Evolutionary conservation across 2,329 filamentous ascomycete genomes (phyloP).

Genomic region (Apiospora rasikravindrae): DNA sequence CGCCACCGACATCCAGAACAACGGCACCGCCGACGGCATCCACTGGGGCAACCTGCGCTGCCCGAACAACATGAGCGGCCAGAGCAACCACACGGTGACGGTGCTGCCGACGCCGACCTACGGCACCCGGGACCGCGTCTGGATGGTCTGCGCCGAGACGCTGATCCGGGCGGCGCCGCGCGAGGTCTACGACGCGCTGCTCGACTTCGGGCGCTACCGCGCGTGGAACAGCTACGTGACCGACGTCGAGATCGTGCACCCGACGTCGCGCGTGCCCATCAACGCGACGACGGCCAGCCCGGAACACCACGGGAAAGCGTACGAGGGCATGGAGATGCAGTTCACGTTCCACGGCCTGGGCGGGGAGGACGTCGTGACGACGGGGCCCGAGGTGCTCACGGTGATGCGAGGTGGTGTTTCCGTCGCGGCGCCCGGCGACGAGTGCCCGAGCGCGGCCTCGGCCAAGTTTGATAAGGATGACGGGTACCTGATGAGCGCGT

Average conservation of each 20-base stretch:
- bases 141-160: slow-evolving; percentile 33
- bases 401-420: slow-evolving; percentile 21
- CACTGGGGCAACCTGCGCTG: slow-evolving; percentile 22
- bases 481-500: slow-evolving; percentile 31
- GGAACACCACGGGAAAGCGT: slow-evolving; percentile 26
- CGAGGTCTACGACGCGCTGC: slow-evolving; percentile 29
- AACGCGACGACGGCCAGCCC: slow-evolving; percentile 30
- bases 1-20: not conserved
- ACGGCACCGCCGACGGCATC: not conserved
- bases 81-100: not conserved
- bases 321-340: slow-evolving; percentile 34
- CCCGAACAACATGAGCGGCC: not conserved
- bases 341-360: slow-evolving; percentile 32
- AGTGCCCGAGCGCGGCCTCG: not conserved
- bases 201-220: slow-evolving; percentile 33
- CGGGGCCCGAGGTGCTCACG: slow-evolving; percentile 33
- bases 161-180: slow-evolving; percentile 28
- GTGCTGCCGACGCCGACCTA: slow-evolving; percentile 28
- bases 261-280: slow-evolving; percentile 29
- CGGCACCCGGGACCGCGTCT: slow-evolving; percentile 29
- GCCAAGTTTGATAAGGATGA: not conserved
- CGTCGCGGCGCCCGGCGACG: not conserved
- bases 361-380: slow-evolving; percentile 30
- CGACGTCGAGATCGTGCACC: slow-evolving; percentile 29
- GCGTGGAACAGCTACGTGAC: slow-evolving; percentile 37